phyloP scores from a whole-genome alignment of 2,329 filamentous ascomycete genomes.

The Xylariaceae sp. region DNA sequence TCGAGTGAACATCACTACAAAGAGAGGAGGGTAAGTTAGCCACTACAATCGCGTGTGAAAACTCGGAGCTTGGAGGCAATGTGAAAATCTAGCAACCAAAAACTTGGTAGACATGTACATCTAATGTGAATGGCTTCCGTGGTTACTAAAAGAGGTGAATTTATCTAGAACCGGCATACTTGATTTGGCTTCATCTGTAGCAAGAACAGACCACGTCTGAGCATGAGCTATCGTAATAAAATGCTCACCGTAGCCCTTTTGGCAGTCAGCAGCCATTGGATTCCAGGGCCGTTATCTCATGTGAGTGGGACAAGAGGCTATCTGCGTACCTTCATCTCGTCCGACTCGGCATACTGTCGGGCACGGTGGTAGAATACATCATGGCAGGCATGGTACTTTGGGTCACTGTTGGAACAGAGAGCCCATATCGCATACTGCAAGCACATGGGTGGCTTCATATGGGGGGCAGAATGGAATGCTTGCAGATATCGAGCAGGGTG shows the following conservation, averaged over 20 bases:
- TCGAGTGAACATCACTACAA: conserved; percentile 74
- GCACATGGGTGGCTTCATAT: conserved; percentile 80
- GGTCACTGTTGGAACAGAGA: conserved; percentile 72
- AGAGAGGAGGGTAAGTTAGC: not conserved
- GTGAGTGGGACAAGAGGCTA: not conserved
- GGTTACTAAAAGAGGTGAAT: not conserved
- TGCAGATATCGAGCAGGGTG: conserved; percentile 78
- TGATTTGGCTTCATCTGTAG: conserved; percentile 80
- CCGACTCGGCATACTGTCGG: conserved; percentile 80
- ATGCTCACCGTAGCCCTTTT: conserved; percentile 73
- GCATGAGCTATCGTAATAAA: conserved; percentile 81
- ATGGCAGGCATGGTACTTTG: conserved; percentile 74
- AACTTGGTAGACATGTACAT: not conserved
- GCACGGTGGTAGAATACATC: conserved; percentile 63
- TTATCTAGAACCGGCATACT: conserved; percentile 39
- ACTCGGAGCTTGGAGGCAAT: not conserved
- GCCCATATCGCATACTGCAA: conserved; percentile 91
- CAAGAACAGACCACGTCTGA: conserved; percentile 79
- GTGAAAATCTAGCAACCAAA: not conserved
- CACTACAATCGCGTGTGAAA: not conserved
- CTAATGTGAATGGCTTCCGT: too few relatives aligned
- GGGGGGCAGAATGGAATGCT: conserved; percentile 72
- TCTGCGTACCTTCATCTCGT: conserved; percentile 75
- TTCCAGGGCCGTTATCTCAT: not conserved
- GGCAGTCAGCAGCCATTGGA: conserved; percentile 18